Evolutionary conservation across 257 asterid species (phyloP), one percentile per base, ranked within the genome.

Genomic region (Anisodus tanguticus): DNA sequence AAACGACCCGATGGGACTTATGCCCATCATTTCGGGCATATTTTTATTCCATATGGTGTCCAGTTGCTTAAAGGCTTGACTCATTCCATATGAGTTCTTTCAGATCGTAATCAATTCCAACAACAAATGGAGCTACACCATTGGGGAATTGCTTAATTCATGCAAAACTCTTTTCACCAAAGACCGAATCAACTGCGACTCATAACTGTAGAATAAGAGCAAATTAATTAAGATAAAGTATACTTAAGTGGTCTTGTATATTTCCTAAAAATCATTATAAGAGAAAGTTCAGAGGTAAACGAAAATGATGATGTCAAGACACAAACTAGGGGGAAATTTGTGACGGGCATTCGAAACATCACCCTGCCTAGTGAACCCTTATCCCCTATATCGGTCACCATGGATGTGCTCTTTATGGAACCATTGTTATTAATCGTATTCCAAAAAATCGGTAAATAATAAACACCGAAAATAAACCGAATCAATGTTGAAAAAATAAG

Each of bases 61-160:
- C n/a, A n/a, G n/a, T n/a, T n/a, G n/a, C n/a, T n/a, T n/a, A n/a
- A n/a, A n/a, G n/a, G n/a, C n/a, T n/a, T n/a, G n/a, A n/a, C n/a
- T n/a, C n/a, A n/a, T n/a, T n/a, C n/a, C n/a, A n/a, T n/a, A n/a
- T 37, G 12, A 82, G 69, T 74, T 62, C 62, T 12, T 85, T 55
- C 35, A 88, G 19, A 10, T 70, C 53, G 71, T 47, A 72, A 58
- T 85, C 79, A n/a, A 85, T 80, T 43, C 88, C 90, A 70, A 88
- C 90, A 79, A 79, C 78, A 64, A 82, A 80, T 49, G 87, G 86
- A 72, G 90, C 86, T 80, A 85, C 87, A 39, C 63, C 79, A 85
- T 16, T 53, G 90, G 90, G 62, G 88, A 82, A 57, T 88, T 88
- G 62, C 81, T 81, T 82, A 88, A 55, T 88, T 80, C 82, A 45